Evolutionary conservation across 148 eudicot species (phyloP), one percentile per base, ranked within the genome.

Genomic region (Spergularia bocconei): DNA sequence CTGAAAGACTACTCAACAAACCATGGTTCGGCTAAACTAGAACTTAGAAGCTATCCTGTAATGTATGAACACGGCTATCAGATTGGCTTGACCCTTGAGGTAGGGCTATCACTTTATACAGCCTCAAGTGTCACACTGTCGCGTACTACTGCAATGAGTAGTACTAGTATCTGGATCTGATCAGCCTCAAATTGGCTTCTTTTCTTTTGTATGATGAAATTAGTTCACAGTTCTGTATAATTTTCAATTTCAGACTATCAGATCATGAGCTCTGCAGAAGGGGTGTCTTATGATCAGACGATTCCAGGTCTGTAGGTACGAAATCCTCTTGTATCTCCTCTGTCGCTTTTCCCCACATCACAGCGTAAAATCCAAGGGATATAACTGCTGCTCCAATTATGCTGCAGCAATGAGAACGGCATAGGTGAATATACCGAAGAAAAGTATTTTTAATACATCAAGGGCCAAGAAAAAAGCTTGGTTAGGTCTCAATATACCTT

Each of bases 321-420:
- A 56, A 65, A 1, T 79, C 82, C 20, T 74, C 70, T 14, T 11
- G 33, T 48, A 23, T 70, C 57, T 82, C 83, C 36, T 79, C 86
- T 23, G 70, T 79, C 15, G 80, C 48, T 59, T 85, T 85, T 23
- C 87, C 87, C 87, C 87, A 82, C 83, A 85, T 82, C 38, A 85
- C 85, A 13, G 85, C 74, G 53, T 82, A 85, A 73, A 85, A 85
- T 19, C 87, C 87, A n/a, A 85, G 65, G 11, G 85, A 72, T 69
- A 85, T 85, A 25, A 82, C 74, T 59, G 66, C 59, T 60, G 85
- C 82, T 69, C 87, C 87, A 50, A 85, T 74, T n/a, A 82, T 74
- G 10, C 87, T 85, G 83, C 67, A 76, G 83, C 67, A 76, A 63
- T 58, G 67, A 54, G 54, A 56, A 13, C 52, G 48, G 65, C 36